Percentiles rank a stretch among this genome's conserved stretches.
These are phyloP conservation scores for Haplosporangium sp. DNA, from an alignment of 371 early-diverging fungal genomes.

Conservation along the genomic window DNA sequence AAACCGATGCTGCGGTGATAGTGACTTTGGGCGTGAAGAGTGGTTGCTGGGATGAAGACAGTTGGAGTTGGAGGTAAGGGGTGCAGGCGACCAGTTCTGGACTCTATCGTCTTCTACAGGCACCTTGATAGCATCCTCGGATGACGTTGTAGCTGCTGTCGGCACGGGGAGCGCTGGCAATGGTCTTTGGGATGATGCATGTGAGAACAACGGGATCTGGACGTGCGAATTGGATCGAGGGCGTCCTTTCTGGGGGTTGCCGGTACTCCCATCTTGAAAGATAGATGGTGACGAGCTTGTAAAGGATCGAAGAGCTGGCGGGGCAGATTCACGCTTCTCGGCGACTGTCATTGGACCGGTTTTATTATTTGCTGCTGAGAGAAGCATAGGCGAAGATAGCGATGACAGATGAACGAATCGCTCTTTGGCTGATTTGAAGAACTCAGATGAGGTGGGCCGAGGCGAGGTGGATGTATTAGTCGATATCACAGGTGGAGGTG, in stretches of 20 bases:
- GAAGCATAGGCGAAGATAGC: slow-evolving; percentile 18
- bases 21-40: background rate
- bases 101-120: background rate
- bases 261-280: no score
- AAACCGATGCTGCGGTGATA: background rate
- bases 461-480: background rate
- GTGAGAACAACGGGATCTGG: slow-evolving; percentile 5
- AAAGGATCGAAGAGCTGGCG: slow-evolving; percentile 12
- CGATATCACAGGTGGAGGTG: background rate
- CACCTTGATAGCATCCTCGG: background rate
- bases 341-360: background rate
- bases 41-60: background rate
- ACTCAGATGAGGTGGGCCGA: background rate
- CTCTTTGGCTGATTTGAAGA: background rate
- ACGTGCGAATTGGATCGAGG: slow-evolving; percentile 11
- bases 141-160: background rate
- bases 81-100: background rate
- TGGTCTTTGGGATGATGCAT: background rate
- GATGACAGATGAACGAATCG: slow-evolving; percentile 6
- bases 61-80: background rate
- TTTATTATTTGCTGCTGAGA: slow-evolving; percentile 13
- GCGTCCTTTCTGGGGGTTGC: background rate
- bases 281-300: slow-evolving; percentile 6
- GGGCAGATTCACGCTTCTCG: slow-evolving; percentile 29
- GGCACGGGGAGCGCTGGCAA: background rate